Evolutionary conservation across 1,284 basidiomycete species (phyloP).

Genomic region (Microstroma glucosiphilum): DNA sequence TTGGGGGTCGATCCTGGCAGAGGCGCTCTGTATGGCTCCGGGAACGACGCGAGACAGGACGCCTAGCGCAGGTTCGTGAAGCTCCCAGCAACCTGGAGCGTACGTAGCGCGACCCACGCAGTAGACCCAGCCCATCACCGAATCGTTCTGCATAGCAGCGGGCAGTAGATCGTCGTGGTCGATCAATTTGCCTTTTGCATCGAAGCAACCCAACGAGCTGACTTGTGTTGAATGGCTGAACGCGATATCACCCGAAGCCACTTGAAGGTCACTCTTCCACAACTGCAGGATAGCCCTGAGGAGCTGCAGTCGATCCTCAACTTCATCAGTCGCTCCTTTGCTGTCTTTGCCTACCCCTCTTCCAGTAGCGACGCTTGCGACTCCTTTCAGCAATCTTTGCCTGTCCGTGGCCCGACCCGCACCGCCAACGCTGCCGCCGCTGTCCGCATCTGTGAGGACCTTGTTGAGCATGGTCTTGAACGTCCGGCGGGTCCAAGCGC

Average conservation of each 20-base stretch:
- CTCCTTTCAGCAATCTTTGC: not conserved
- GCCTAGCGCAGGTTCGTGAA: constrained; percentile 6
- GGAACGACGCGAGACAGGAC: not conserved
- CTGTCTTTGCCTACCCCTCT: no score
- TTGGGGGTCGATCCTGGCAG: not conserved
- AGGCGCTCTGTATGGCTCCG: not conserved
- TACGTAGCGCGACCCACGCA: constrained; percentile 18
- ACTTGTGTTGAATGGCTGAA: constrained; percentile 10
- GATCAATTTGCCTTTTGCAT: constrained; percentile 2
- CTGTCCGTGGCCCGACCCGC: not conserved
- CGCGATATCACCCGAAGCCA: constrained; percentile 24
- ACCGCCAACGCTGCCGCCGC: not conserved
- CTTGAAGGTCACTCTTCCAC: constrained; percentile 30
- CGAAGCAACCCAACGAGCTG: not conserved
- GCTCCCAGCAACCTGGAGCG: constrained; percentile 13
- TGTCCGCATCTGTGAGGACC: constrained; percentile 5
- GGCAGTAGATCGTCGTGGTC: constrained; percentile 24
- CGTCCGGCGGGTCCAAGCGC: constrained; percentile 22
- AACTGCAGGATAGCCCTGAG: constrained; percentile 37
- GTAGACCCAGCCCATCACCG: constrained; percentile 22
- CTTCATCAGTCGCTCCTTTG: constrained; percentile 23
- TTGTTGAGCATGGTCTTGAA: constrained; percentile 28
- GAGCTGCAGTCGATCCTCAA: constrained; percentile 24
- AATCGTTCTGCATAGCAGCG: constrained; percentile 27
- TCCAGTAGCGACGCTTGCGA: not conserved